A percentile compares a stretch with the other conserved stretches of the same genome.
These are phyloP conservation scores for Spathaspora hagerdaliae DNA, from an alignment of 805 yeast species.

Conservation along the genomic window DNA sequence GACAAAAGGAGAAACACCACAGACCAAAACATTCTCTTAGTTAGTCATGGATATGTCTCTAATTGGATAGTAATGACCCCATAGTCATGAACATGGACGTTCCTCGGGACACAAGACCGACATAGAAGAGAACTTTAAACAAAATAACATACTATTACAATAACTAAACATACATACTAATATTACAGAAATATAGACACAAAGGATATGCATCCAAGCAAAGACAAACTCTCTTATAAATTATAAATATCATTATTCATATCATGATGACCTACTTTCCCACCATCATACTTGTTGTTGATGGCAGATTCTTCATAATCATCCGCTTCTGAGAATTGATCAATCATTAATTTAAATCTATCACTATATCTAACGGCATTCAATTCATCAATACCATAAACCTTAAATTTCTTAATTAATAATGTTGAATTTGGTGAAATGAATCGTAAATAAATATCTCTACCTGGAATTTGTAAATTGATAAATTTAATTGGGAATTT, in stretches of 20 bases:
- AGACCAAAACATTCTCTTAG: too few species aligned
- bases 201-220: too few species aligned
- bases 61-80: too few species aligned
- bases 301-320: not conserved
- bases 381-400: slow-evolving; percentile 27
- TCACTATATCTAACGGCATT: slow-evolving; percentile 19
- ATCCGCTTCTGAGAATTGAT: slow-evolving; percentile 1
- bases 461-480: slow-evolving; percentile 25
- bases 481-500: slow-evolving; percentile 31
- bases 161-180: too few species aligned
- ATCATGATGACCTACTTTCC: slow-evolving; percentile 1
- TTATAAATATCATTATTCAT: slow-evolving; percentile 2
- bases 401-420: slow-evolving; percentile 19
- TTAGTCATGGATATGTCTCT: too few species aligned
- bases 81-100: too few species aligned
- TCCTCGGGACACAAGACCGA: too few species aligned
- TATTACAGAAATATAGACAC: too few species aligned
- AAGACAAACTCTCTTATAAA: too few species aligned
- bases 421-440: slow-evolving; percentile 7
- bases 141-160: too few species aligned
- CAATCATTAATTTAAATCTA: slow-evolving; percentile 17
- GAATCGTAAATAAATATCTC: slow-evolving; percentile 31
- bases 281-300: not conserved
- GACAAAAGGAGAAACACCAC: too few species aligned
- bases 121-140: too few species aligned